A percentile compares a stretch with the other conserved stretches of the same genome.
Conservation (phyloP, 2,329 filamentous ascomycete genomes). For the Calonectria hongkongensis region DNA sequence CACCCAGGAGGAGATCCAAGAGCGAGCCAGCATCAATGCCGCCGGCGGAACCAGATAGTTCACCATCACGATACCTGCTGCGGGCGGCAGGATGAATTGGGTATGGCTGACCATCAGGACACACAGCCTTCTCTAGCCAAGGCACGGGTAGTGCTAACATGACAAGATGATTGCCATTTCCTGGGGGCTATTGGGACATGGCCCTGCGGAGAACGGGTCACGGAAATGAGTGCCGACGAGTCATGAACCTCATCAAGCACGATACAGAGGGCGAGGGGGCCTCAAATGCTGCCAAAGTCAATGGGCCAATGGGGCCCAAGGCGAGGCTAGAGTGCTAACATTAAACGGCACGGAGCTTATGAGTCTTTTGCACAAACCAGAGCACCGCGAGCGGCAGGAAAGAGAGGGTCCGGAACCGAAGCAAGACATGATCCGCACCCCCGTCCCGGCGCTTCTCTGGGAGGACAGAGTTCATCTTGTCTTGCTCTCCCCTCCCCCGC, state of each 20-base stretch:
- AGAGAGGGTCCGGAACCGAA: constrained; percentile 25
- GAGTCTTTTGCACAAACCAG: constrained; percentile 30
- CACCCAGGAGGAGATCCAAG: constrained; percentile 2
- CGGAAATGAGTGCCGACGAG: constrained; percentile 40
- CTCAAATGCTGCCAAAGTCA: constrained; percentile 26
- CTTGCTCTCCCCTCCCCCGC: neutral
- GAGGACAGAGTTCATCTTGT: constrained; percentile 21
- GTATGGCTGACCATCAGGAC: neutral
- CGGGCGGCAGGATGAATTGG: constrained; percentile 31
- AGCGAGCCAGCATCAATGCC: constrained; percentile 3
- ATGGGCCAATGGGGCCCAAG: constrained; percentile 26
- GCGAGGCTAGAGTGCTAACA: constrained; percentile 34
- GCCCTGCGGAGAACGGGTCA: constrained; percentile 32
- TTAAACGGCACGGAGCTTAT: constrained; percentile 15
- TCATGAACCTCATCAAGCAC: constrained; percentile 30
- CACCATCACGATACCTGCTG: constrained; percentile 4
- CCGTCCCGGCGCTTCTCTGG: constrained; percentile 21
- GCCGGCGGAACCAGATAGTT: constrained; percentile 11
- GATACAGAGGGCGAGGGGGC: constrained; percentile 10
- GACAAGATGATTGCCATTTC: constrained; percentile 20
- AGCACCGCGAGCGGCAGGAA: constrained; percentile 18
- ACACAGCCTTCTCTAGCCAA: constrained; percentile 26
- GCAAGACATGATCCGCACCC: constrained; percentile 29
- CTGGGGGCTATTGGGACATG: constrained; percentile 32
- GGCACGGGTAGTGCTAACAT: constrained; percentile 18